Conservation (phyloP, 2,329 filamentous ascomycete genomes). For the Malbranchea cinnamomea region DNA sequence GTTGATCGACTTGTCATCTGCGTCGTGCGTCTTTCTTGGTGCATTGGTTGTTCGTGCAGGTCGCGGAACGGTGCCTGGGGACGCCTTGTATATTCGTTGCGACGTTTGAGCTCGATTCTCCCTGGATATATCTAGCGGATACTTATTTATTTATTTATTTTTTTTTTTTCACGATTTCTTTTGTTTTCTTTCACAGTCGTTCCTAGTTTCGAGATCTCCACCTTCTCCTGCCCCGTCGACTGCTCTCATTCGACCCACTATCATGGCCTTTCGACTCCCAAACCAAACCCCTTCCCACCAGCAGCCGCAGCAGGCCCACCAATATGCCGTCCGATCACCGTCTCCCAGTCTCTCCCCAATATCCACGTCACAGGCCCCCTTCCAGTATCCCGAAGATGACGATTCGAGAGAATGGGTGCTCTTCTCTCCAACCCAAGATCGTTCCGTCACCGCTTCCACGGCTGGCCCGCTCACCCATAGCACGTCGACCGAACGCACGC, state of each 20-base stretch:
- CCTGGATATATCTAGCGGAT: too few relatives aligned
- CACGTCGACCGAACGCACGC: conserved; percentile 48
- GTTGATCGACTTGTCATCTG: too few relatives aligned
- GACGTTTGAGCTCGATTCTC: too few relatives aligned
- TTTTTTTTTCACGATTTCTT: too few relatives aligned
- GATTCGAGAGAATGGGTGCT: conserved; percentile 92
- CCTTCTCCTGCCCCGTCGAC: too few relatives aligned
- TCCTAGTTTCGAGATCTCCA: too few relatives aligned
- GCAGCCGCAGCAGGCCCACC: conserved; percentile 6
- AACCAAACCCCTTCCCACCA: conserved; percentile 6
- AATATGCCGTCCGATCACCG: conserved; percentile 3
- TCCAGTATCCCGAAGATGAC: conserved; percentile 35
- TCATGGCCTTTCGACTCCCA: conserved; percentile 10
- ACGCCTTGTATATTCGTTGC: too few relatives aligned
- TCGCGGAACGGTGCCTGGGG: too few relatives aligned
- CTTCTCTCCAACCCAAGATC: conserved; percentile 57
- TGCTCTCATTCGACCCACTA: neutral
- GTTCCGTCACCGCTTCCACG: conserved; percentile 31
- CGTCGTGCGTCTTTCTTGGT: too few relatives aligned
- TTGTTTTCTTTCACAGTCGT: too few relatives aligned
- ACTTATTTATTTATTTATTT: too few relatives aligned
- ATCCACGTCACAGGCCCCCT: conserved; percentile 15
- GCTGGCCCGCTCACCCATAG: conserved; percentile 54
- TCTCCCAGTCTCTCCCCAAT: conserved; percentile 10
- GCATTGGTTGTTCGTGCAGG: too few relatives aligned